Evolutionary conservation across 768 basidiomycete genomes (phyloP), one percentile per base, ranked within the genome.

Genomic region (Hygrophorus pudorinus): DNA sequence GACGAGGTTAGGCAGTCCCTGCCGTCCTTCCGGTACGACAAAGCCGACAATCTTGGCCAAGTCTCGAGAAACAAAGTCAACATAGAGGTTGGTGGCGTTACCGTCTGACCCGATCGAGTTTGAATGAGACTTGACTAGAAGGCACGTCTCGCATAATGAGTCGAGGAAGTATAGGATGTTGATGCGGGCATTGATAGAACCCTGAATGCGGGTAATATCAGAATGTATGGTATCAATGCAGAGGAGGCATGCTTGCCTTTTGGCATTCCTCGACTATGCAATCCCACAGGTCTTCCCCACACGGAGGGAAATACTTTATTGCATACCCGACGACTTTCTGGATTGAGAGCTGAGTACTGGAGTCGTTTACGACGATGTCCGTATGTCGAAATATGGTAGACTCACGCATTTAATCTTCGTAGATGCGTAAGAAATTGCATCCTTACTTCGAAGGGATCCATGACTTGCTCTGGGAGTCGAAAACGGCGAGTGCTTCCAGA

Each of bases 271-370:
- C 90, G 18, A 91, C 63, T 31, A 94, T 75, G 53, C 90, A 93
- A 53, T 93, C 90, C 92, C 91, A 94, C 9, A 94, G 61, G 60
- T 96, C 90, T 54, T 94, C 90, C 5, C 87, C 90, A 45, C 89
- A 92, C 45, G 75, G 75, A 4, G 81, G 69, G 43, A 84, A 91
- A 56, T 85, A 81, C 59, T 91, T 91, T 44, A 92, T 70, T 0
- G 89, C 87, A 54, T 80, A 93, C 7, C 73, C 71, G 27, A 93
- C 91, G 29, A 86, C 83, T 59, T 84, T 87, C 61, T 88, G 85
- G 42, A 93, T 92, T 10, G 87, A 91, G 55, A 79, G 80, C 56
- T 90, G 88, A 21, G 88, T 80, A 53, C 85, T 89, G 56, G 32
- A 18, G 39, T 32, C 12, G 39, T 41, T 44, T 41, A n/a, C 20